Evolutionary conservation across 1,139 yeast genomes (phyloP).

Genomic region (Fermentozyma sake): DNA sequence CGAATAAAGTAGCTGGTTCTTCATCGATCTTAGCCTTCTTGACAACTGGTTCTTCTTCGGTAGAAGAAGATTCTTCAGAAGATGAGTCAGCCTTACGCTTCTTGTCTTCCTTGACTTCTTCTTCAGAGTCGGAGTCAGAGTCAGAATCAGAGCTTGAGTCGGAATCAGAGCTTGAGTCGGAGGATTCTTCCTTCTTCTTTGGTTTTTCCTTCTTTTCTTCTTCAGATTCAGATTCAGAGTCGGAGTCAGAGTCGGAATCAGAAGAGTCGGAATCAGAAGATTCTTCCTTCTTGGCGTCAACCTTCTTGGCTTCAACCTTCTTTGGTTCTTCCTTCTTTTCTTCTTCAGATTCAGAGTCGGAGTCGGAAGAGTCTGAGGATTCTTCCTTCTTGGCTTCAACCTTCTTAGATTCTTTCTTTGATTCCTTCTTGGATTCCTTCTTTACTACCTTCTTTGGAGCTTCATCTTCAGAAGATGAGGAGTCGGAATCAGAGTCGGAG

Average conservation of each 20-base stretch:
- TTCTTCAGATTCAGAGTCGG: constrained; percentile 17
- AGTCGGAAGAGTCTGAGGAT: constrained; percentile 11
- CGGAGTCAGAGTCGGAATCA: constrained; percentile 28
- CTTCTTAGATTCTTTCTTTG: constrained; percentile 8
- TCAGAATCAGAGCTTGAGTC: constrained; percentile 21
- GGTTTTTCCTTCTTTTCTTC: constrained; percentile 16
- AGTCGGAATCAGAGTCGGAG: constrained; percentile 13
- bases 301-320: constrained; percentile 8
- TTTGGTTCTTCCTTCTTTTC: constrained; percentile 14
- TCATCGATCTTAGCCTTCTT: constrained; percentile 33
- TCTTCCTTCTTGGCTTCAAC: constrained; percentile 9
- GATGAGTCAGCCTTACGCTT: constrained; percentile 31
- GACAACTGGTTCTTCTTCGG: constrained; percentile 29
- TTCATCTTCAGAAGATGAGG: constrained; percentile 17
- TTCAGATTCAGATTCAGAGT: constrained; percentile 23
- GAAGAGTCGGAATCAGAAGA: constrained; percentile 11
- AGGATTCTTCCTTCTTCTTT: constrained; percentile 4
- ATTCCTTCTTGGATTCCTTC: constrained; percentile 10
- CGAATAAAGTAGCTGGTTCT: constrained; percentile 87
- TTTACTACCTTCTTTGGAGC: constrained; percentile 16
- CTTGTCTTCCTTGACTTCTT: constrained; percentile 19
- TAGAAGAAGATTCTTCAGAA: constrained; percentile 19
- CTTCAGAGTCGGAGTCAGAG: constrained; percentile 28
- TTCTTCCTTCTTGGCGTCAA: constrained; percentile 6
- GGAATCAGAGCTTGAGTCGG: constrained; percentile 15